phyloP scores from a whole-genome alignment of 371 early-diverging fungal species.

The Homolaphlyctis polyrhiza region DNA sequence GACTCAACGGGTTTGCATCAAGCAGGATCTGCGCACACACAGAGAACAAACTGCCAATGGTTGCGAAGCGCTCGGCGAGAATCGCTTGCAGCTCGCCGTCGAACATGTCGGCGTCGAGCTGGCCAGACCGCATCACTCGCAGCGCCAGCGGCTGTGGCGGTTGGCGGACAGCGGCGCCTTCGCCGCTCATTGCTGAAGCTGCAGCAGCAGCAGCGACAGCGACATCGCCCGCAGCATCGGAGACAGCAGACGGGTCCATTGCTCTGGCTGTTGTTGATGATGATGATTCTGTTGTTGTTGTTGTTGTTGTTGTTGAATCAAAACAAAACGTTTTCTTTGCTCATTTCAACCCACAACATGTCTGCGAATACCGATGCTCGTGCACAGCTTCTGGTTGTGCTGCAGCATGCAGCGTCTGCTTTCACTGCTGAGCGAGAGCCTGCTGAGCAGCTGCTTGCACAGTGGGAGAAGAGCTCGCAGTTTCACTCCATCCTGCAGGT shows the following conservation, averaged over 20 bases:
- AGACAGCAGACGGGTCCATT: no score
- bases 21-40: no score
- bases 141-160: constrained; percentile 30
- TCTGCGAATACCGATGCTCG: background rate
- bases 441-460: constrained; percentile 67
- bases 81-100: constrained; percentile 70
- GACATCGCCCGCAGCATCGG: no score
- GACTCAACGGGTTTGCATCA: no score
- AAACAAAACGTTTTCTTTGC: no score
- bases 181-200: no score
- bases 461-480: constrained; percentile 69
- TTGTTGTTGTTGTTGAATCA: no score
- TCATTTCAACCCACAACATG: no score
- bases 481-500: constrained; percentile 74
- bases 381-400: constrained; percentile 26
- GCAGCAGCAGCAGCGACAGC: no score
- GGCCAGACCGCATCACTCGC: constrained; percentile 73
- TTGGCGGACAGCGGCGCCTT: no score
- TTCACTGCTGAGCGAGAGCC: constrained; percentile 55
- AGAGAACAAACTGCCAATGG: constrained; percentile 17
- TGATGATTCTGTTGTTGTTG: no score
- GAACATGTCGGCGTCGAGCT: constrained; percentile 81
- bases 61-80: constrained; percentile 71
- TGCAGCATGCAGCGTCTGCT: constrained; percentile 65
- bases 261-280: no score